A percentile compares a stretch with the other conserved stretches of the same genome.
phyloP scores from a whole-genome alignment of 768 basidiomycete species.

The Stropharia rugosoannulata region DNA sequence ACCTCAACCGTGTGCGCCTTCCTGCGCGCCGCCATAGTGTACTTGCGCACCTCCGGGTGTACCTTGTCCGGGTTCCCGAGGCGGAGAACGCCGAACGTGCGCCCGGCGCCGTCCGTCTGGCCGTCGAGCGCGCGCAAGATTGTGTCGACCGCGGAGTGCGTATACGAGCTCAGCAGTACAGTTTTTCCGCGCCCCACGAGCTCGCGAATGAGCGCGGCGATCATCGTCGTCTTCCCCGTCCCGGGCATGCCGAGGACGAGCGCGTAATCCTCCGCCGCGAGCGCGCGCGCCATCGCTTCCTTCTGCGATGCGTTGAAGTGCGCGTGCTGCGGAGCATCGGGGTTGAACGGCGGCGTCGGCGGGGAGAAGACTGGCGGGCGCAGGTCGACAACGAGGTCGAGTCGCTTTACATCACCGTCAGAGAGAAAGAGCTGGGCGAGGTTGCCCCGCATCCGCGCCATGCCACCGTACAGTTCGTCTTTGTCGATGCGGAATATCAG shows the following conservation, averaged over 20 bases:
- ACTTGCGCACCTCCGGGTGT: conserved; percentile 75
- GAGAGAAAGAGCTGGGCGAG: conserved; percentile 87
- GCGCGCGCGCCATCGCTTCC: conserved; percentile 68
- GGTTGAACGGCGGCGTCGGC: conserved; percentile 12
- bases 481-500: conserved; percentile 86
- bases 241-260: conserved; percentile 97
- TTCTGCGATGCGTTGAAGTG: conserved; percentile 72
- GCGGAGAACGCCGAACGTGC: conserved; percentile 73
- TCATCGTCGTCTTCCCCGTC: conserved; percentile 95
- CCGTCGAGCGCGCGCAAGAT: conserved; percentile 71
- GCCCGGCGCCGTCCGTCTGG: conserved; percentile 11
- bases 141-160: conserved; percentile 98
- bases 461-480: conserved; percentile 86
- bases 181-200: conserved; percentile 82
- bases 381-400: conserved; percentile 83
- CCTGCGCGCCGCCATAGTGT: conserved; percentile 59
- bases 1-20: conserved; percentile 73
- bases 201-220: conserved; percentile 81
- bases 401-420: conserved; percentile 64
- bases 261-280: conserved; percentile 86
- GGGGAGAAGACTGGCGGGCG: conserved; percentile 60
- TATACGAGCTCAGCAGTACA: conserved; percentile 89
- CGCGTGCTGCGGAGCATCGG: conserved; percentile 17
- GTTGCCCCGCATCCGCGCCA: conserved; percentile 88
- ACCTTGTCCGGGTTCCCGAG: conserved; percentile 95